Evolutionary conservation across 805 yeast species (phyloP), one percentile per base, ranked within the genome.

Genomic region (Metschnikowia arizonensis): DNA sequence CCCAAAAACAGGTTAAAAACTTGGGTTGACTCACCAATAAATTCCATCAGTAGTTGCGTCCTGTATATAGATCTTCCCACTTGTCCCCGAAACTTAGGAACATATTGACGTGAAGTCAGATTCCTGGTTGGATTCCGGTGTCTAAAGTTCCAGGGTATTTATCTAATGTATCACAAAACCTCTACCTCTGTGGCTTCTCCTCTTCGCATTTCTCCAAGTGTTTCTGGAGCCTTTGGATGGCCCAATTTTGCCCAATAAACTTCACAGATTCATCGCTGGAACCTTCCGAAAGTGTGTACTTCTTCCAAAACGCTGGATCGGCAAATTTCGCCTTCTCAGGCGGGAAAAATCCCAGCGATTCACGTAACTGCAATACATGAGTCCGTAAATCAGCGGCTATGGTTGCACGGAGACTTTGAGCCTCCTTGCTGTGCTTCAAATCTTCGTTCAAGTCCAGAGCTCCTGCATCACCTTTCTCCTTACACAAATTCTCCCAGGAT

Each of bases 171-270:
- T n/a, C n/a, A n/a, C n/a, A n/a, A n/a, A n/a, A n/a, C n/a, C n/a
- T n/a, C n/a, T n/a, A n/a, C 5, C 23, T 26, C 29, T 26, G 11
- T 10, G 40, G 40, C 24, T 25, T 14, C 25, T 26, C 10, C 17
- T 37, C 40, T 4, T 28, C n/a, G 19, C 28, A 51, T 24, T 53
- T 57, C 1, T 54, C 70, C 40, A 72, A 57, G 57, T 70, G 74
- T 45, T 70, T 71, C 60, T 86, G 95, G 38, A 82, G 73, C 54
- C 88, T 73, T 59, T 77, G 79, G 31, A 85, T 77, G 1, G 95
- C 95, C 93, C 95, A 86, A 59, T 87, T 87, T 57, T 81, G 68
- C 2, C 96, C 96, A 23, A 85, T 74, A 53, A 87, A 85, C 54
- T 79, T 65, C 18, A 87, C 77, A 44, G 80, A 85, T 0, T 84